Base-by-base conservation (phyloP, 768 basidiomycete species). In the Pleurotus citrinopileatus region DNA sequence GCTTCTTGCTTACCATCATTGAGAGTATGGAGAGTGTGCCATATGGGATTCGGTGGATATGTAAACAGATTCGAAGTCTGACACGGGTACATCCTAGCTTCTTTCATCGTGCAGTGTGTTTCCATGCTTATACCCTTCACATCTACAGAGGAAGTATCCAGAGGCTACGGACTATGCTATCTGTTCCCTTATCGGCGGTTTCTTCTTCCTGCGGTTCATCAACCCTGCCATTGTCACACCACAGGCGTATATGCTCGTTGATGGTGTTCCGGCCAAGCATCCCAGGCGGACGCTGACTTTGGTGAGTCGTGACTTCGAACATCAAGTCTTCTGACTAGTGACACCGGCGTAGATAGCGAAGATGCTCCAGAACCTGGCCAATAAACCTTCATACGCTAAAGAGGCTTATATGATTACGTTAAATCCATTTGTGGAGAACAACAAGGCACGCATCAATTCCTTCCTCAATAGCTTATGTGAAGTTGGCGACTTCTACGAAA, bases 161-260 rank as follows among this genome's bases (percentile, higher is more conserved):
- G 97, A 99, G 54, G 97, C 96, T 26, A 96, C 92, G 25, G 97
- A 98, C 74, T 95, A 94, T 61, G 94, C 96, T 44, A 96, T 99
- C 54, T 98, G 96, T 67, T 98, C 95, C 5, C 83, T 99, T 50
- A 99, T 99, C 58, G 97, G 97, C 45, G 97, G 97, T 8, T 99
- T 99, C 76, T 99, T 99, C 83, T 99, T 99, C 82, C 85, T 99
- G 57, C 91, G 97, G 17, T 99, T 99, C 74, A 98, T 99, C 75
- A 99, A 99, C 63, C 97, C 97, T 2, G 97, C 97, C 2, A 93
- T 99, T 53, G 97, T 99, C 57, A 99, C 97, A 0, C 97, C 97
- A 0, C 97, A 99, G 67, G 97, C 97, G 26, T 99, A 98, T 69
- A 99, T 99, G 97, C 82, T 99, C 45, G 97, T 99, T 25, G 95